Conservation (phyloP, 2,329 filamentous ascomycete species). For the Harringtonia lauricola region DNA sequence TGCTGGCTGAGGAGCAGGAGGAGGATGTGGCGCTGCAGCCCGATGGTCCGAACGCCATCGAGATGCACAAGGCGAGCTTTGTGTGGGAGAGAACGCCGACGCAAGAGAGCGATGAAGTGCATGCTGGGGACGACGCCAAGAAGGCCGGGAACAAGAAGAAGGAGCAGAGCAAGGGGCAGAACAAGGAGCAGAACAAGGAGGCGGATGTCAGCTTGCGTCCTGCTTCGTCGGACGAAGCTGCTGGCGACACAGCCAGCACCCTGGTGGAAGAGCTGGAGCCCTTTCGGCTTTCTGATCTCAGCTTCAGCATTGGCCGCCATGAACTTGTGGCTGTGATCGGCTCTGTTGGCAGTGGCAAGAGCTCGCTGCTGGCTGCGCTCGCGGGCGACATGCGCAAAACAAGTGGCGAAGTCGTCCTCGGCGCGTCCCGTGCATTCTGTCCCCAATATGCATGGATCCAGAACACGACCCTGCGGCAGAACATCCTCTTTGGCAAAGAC, state of each 20-base stretch:
- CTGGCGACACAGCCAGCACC: constrained; percentile 41
- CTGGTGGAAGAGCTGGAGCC: constrained; percentile 50
- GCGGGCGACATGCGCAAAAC: constrained; percentile 92
- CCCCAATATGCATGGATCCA: constrained; percentile 98
- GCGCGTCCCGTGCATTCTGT: constrained; percentile 78
- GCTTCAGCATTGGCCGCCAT: constrained; percentile 58
- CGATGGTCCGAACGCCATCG: constrained; percentile 57
- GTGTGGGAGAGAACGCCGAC: constrained; percentile 70
- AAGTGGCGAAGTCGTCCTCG: constrained; percentile 59
- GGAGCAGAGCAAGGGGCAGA: constrained; percentile 22
- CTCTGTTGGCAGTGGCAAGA: constrained; percentile 83
- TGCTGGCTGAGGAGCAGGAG: constrained; percentile 73
- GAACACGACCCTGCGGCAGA: constrained; percentile 75
- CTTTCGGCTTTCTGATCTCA: constrained; percentile 60
- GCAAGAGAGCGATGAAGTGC: constrained; percentile 39
- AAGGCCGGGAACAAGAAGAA: constrained; percentile 22
- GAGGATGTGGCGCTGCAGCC: constrained; percentile 51
- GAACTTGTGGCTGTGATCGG: constrained; percentile 82
- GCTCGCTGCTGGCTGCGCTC: constrained; percentile 74
- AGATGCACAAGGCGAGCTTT: constrained; percentile 63
- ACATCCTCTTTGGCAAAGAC: constrained; percentile 81
- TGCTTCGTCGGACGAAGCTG: constrained; percentile 23
- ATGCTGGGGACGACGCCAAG: constrained; percentile 28
- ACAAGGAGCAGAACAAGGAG: constrained; percentile 13
- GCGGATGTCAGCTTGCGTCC: background rate